These are phyloP conservation scores for Pueraria montana DNA, from an alignment of 306 rosid species.

Conservation along the genomic window DNA sequence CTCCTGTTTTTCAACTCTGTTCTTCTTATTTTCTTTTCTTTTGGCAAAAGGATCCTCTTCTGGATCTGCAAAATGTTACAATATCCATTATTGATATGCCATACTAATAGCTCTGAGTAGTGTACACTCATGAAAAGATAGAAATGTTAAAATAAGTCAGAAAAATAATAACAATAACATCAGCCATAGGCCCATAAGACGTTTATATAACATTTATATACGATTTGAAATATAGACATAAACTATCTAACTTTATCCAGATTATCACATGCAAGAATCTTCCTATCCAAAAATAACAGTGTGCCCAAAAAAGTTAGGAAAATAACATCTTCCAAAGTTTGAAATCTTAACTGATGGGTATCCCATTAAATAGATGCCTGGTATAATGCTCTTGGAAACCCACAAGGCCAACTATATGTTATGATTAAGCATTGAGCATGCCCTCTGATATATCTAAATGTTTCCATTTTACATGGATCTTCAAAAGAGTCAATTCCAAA, in stretches of 20 bases:
- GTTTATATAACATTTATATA: not conserved
- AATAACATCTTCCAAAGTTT: not conserved
- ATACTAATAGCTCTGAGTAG: not conserved
- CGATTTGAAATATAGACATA: not conserved
- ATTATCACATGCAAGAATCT: not conserved
- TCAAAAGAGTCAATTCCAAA: not conserved
- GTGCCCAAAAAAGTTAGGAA: not conserved
- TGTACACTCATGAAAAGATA: constrained; percentile 6
- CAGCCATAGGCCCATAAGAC: not conserved
- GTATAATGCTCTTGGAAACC: not conserved
- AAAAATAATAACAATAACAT: not conserved
- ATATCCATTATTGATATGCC: constrained; percentile 4
- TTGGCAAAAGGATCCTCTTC: constrained; percentile 91
- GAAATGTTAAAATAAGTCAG: not conserved
- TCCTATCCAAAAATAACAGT: not conserved
- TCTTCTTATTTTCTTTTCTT: constrained; percentile 77
- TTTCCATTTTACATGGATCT: not conserved
- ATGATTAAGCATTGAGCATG: not conserved
- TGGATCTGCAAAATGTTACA: constrained; percentile 65
- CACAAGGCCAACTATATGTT: not conserved
- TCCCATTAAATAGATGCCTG: not conserved
- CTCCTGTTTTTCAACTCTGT: constrained; percentile 78
- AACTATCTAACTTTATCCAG: not conserved
- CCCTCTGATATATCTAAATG: not conserved
- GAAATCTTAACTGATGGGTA: not conserved